A percentile compares a stretch with the other conserved stretches of the same genome.
Evolutionary conservation across 306 rosid genomes (phyloP).

Genomic region (Sindora glabra): DNA sequence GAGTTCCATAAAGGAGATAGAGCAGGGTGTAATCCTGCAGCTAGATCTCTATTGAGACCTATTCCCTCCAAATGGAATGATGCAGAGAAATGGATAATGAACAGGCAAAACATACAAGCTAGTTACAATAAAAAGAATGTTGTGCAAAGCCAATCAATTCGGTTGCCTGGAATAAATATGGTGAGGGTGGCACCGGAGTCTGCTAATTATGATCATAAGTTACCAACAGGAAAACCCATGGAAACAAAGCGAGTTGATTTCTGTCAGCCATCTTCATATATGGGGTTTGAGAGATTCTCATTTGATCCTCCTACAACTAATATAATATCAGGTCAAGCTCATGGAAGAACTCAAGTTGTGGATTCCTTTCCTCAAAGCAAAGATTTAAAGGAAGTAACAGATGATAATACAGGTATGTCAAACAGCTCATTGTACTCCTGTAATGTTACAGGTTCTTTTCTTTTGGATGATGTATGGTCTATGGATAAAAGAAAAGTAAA

Average conservation of each 20-base stretch:
- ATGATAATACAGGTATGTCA: too few relatives aligned
- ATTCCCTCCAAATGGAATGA: constrained; percentile 95
- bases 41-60: constrained; percentile 62
- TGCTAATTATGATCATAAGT: constrained; percentile 43
- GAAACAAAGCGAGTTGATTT: constrained; percentile 75
- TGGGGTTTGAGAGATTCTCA: constrained; percentile 65
- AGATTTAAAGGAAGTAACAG: constrained; percentile 51
- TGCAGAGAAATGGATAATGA: constrained; percentile 95
- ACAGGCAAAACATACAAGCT: constrained; percentile 44
- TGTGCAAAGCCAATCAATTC: constrained; percentile 46
- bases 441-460: not conserved
- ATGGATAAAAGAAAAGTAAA: not conserved
- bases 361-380: constrained; percentile 52
- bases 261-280: constrained; percentile 53
- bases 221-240: constrained; percentile 24
- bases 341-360: constrained; percentile 25
- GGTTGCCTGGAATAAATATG: constrained; percentile 43
- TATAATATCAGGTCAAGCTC: constrained; percentile 33
- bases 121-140: constrained; percentile 40
- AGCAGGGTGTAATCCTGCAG: constrained; percentile 35
- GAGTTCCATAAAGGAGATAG: constrained; percentile 92
- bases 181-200: constrained; percentile 77
- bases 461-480: not conserved
- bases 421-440: constrained; percentile 24
- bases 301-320: constrained; percentile 45